Conservation (phyloP, 208 protist genomes). For the Trypanosoma melophagium region DNA sequence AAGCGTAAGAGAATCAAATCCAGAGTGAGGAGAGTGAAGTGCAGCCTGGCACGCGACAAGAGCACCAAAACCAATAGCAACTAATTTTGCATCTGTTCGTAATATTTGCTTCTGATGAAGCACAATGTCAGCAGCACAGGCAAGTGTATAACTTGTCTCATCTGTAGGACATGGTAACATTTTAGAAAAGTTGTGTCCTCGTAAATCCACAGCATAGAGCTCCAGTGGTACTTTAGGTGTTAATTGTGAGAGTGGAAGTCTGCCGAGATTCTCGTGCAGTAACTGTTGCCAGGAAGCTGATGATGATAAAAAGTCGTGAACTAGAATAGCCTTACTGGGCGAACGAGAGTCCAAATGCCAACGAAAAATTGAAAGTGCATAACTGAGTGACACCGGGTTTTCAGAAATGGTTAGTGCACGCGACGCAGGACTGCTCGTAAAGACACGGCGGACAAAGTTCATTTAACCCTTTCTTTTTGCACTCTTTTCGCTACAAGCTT, state of each 20-base stretch:
- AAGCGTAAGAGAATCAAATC: slow-evolving; percentile 58
- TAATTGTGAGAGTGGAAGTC: slow-evolving; percentile 42
- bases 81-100: slow-evolving; percentile 36
- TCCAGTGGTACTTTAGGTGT: slow-evolving; percentile 65
- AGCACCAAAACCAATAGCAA: slow-evolving; percentile 75
- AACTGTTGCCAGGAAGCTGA: slow-evolving; percentile 58
- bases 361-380: slow-evolving; percentile 63
- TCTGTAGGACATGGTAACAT: slow-evolving; percentile 16
- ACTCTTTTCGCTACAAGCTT: neutral
- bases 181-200: slow-evolving; percentile 70
- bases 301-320: slow-evolving; percentile 78
- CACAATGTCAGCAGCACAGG: slow-evolving; percentile 61
- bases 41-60: slow-evolving; percentile 62
- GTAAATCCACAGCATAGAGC: slow-evolving; percentile 77
- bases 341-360: slow-evolving; percentile 81
- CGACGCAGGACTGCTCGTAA: slow-evolving; percentile 4
- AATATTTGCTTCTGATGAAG: slow-evolving; percentile 56
- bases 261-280: slow-evolving; percentile 44
- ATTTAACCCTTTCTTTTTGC: slow-evolving; percentile 7
- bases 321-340: slow-evolving; percentile 57
- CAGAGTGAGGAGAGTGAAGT: slow-evolving; percentile 47
- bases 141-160: slow-evolving; percentile 31
- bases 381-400: slow-evolving; percentile 37
- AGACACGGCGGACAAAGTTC: slow-evolving; percentile 25
- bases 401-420: slow-evolving; percentile 22